A percentile compares a stretch with the other conserved stretches of the same genome.
These are phyloP conservation scores for Quercus rubra DNA, from an alignment of 306 rosid species.

Conservation along the genomic window DNA sequence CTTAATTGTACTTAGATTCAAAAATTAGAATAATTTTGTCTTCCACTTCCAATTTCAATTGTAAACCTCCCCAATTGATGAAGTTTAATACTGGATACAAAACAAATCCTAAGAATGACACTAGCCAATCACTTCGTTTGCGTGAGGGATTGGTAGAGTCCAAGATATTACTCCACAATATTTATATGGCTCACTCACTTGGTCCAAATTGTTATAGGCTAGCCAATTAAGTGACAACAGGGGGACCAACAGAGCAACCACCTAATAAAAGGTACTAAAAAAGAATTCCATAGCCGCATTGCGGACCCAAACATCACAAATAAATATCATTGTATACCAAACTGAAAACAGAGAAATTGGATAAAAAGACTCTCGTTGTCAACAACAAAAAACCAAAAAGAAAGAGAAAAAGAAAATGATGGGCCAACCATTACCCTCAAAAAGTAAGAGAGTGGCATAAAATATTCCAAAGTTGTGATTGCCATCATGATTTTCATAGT, in stretches of 20 bases:
- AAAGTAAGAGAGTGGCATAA: conserved; percentile 4
- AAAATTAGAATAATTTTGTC: too few relatives aligned
- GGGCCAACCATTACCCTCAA: conserved; percentile 10
- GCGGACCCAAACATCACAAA: background rate
- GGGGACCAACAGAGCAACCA: background rate
- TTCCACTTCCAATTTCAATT: too few relatives aligned
- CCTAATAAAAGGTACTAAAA: background rate
- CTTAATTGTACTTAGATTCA: background rate
- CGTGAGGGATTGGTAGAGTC: background rate
- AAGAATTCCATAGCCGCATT: background rate
- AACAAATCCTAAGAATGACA: too few relatives aligned
- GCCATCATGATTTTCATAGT: background rate
- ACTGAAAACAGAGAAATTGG: background rate
- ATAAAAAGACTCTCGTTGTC: background rate
- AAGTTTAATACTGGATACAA: too few relatives aligned
- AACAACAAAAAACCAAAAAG: conserved; percentile 5
- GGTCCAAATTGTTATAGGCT: too few relatives aligned
- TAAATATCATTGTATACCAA: background rate
- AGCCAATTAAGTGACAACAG: background rate
- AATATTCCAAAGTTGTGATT: conserved; percentile 16
- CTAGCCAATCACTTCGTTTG: background rate
- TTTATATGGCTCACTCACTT: background rate
- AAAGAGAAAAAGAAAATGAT: conserved; percentile 1
- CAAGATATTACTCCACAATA: background rate
- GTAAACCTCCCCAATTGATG: too few relatives aligned